A percentile compares a stretch with the other conserved stretches of the same genome.
phyloP scores from a whole-genome alignment of 345 rosid genomes.

The Euphorbia peplus region DNA sequence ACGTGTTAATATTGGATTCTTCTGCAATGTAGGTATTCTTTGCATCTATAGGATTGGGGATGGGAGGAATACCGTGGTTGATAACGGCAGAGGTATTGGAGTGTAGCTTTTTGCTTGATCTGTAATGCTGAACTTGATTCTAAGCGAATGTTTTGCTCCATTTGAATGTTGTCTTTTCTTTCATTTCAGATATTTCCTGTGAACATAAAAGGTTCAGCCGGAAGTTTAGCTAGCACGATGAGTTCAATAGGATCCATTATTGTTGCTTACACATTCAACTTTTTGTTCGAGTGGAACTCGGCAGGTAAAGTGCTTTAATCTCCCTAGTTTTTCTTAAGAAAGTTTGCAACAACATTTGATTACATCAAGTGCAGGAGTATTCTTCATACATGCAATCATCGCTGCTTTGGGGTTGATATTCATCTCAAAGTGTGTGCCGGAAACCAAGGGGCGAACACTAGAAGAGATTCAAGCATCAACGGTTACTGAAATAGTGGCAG shows the following conservation, averaged over 20 bases:
- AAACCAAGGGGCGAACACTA: conserved; percentile 18
- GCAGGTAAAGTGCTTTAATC: conserved; percentile 8
- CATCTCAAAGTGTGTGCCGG: conserved; percentile 13
- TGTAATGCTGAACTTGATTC: not conserved
- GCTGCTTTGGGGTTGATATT: not conserved
- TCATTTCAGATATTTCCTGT: conserved; percentile 41
- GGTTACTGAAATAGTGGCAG: too few relatives aligned
- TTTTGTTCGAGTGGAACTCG: conserved; percentile 44
- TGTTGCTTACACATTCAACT: conserved; percentile 43
- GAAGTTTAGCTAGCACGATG: conserved; percentile 39
- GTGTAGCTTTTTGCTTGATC: not conserved
- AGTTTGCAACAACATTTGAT: too few relatives aligned
- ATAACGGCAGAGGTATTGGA: conserved; percentile 28
- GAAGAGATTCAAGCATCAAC: conserved; percentile 14
- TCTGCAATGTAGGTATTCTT: conserved; percentile 15
- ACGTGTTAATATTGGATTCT: too few relatives aligned
- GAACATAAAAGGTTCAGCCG: conserved; percentile 45
- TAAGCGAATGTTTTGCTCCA: too few relatives aligned
- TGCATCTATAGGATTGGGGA: conserved; percentile 16
- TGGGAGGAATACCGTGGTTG: conserved; percentile 29
- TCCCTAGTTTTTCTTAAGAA: too few relatives aligned
- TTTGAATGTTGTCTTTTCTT: not conserved
- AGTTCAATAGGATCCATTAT: conserved; percentile 42
- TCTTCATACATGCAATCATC: not conserved
- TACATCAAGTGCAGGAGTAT: conserved; percentile 1